Evolutionary conservation across 1,139 yeast genomes (phyloP), one percentile per base, ranked within the genome.

Genomic region (Pichia inconspicua): DNA sequence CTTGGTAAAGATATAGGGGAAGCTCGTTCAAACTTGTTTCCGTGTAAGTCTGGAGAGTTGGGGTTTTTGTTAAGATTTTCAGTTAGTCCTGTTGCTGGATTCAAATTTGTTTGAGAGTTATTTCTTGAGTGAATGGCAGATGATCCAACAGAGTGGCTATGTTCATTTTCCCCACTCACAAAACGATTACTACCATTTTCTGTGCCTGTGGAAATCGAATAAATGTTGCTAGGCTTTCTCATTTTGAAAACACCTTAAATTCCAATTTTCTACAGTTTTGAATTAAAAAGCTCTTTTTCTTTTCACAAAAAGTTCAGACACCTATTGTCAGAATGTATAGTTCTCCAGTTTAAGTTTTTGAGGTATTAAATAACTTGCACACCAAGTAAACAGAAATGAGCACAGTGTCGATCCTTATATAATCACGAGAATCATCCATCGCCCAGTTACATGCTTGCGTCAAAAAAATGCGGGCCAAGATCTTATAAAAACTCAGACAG

Each of bases 1-100:
- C 61, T 50, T 27, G 58, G 54, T 7, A 58, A 19, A n/a, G 38
- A 39, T 15, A 22, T 17, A 15, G 37, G 37, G 4, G 37, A 34
- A 8, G n/a, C 37, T 15, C 37, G 8, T 11, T 34, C 37, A 15
- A 15, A 15, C 22, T 34, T 30, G n/a, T 30, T 10, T 14, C 34
- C 34, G 1, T 30, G 10, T 10, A 30, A 2, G 1, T 30, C 34
- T 11, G 34, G 34, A 2, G 34, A 30, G n/a, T 30, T 30, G 12
- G 34, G 14, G 34, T 30, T 30, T 10, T 11, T 30, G 34, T 11
- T 30, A 7, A 11, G 12, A 30, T 11, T 5, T 30, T 30, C 40
- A 15, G 8, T 46, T 36, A 4, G 39, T n/a, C 25, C 28, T 47
- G 39, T 43, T 41, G 25, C 22, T 42, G 8, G 35, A 38, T 12